Percentiles rank a stretch among this genome's conserved stretches.
Evolutionary conservation across 441 rosid species (phyloP).

Genomic region (Melastoma candidum): DNA sequence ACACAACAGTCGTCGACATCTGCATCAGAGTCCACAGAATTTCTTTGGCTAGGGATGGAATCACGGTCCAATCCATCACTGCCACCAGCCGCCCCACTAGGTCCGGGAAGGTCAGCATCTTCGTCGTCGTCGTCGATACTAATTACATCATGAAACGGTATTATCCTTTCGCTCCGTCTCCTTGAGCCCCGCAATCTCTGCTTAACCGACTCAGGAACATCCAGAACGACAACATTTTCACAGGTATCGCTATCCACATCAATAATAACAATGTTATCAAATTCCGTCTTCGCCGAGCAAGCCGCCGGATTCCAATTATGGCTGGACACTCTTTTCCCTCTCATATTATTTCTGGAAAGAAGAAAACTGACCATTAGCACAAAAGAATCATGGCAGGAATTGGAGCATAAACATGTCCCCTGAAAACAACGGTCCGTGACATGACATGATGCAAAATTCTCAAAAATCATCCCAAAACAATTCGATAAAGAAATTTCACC

Average conservation of each 20-base stretch:
- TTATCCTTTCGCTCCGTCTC: slow-evolving; percentile 18
- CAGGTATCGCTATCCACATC: slow-evolving; percentile 44
- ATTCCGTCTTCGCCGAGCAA: slow-evolving; percentile 27
- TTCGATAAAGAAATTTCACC: neutral
- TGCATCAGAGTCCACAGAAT: slow-evolving; percentile 19
- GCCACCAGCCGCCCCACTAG: slow-evolving; percentile 17
- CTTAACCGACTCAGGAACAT: slow-evolving; percentile 38
- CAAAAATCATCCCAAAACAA: too few relatives aligned
- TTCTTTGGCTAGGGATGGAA: slow-evolving; percentile 26
- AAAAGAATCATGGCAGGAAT: neutral
- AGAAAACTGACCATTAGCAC: neutral
- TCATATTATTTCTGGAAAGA: slow-evolving; percentile 21
- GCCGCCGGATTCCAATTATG: slow-evolving; percentile 26
- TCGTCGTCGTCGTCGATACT: slow-evolving; percentile 53
- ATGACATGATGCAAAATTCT: too few relatives aligned
- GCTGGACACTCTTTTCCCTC: slow-evolving; percentile 27
- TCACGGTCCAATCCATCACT: slow-evolving; percentile 20
- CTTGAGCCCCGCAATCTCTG: slow-evolving; percentile 24
- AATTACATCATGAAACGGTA: slow-evolving; percentile 31
- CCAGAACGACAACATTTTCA: slow-evolving; percentile 47
- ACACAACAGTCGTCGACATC: slow-evolving; percentile 35
- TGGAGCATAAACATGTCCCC: neutral
- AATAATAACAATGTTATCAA: slow-evolving; percentile 40
- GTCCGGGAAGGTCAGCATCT: slow-evolving; percentile 25
- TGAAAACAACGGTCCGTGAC: neutral